Evolutionary conservation across 225 moss, liverwort and hornwort species (phyloP).

Genomic region (Bryum argenteum): DNA sequence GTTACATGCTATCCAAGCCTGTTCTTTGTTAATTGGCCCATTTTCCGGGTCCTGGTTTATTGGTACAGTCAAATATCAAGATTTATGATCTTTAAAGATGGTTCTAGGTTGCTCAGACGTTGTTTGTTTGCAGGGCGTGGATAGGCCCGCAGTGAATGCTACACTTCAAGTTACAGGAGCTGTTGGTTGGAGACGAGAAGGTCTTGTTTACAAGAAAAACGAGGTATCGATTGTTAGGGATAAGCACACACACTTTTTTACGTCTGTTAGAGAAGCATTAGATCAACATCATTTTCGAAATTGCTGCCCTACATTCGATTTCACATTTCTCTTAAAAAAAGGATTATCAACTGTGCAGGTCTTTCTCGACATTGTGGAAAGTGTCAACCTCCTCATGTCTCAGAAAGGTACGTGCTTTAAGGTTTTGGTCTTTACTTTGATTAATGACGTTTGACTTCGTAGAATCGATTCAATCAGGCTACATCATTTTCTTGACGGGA

Average conservation of each 20-base stretch:
- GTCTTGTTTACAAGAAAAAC: constrained; percentile 70
- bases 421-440: no score
- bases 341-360: constrained; percentile 42
- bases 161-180: constrained; percentile 75
- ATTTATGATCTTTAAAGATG: not conserved
- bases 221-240: constrained; percentile 35
- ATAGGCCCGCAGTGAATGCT: constrained; percentile 66
- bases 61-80: no score
- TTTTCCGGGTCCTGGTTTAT: no score
- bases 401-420: constrained; percentile 58
- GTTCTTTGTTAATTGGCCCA: not conserved
- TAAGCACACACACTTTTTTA: not conserved
- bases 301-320: not conserved
- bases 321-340: not conserved
- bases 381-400: constrained; percentile 73
- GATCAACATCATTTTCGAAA: not conserved
- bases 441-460: not conserved
- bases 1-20: constrained; percentile 22
- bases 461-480: not conserved
- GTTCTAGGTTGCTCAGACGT: constrained; percentile 11
- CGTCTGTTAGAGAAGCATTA: not conserved
- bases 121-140: constrained; percentile 48
- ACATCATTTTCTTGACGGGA: no score
- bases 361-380: constrained; percentile 74
- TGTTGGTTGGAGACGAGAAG: constrained; percentile 73